Evolutionary conservation across 2,329 filamentous ascomycete species (phyloP), one percentile per base, ranked within the genome.

Genomic region (Colletotrichum eleusines): DNA sequence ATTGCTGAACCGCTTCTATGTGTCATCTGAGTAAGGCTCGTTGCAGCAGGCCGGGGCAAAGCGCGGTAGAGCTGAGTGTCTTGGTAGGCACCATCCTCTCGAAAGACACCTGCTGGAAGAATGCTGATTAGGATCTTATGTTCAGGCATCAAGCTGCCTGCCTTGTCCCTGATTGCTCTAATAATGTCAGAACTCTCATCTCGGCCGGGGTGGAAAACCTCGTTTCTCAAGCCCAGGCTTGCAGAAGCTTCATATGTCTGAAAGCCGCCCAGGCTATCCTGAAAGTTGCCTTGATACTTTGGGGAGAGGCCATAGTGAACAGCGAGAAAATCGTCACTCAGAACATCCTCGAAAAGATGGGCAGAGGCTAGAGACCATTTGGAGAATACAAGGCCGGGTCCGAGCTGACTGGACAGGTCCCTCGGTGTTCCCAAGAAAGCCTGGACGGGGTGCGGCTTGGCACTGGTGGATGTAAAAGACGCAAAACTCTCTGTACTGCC

Each of bases 211-310:
- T 97, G 93, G 46, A 97, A 86, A 62, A 94, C 89, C 77, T 99
- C 96, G 76, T 98, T 98, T 55, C 95, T 92, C 63, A 98, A 87
- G 70, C 97, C 96, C 48, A 99, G 84, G 64, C 93, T 91, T 9
- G 96, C 95, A 1, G 96, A 98, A 8, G 96, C 95, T 76, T 93
- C 90, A 78, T 99, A 99, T 0, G 97, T 99, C 78, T 98, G 94
- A 77, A 99, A 97, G 1, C 94, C 95, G 6, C 97, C 96, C 18
- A 99, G 87, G 75, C 94, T 96, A 77, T 99, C 96, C 81, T 99
- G 96, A 75, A 97, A 97, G 78, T 99, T 99, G 20, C 96, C 96
- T 77, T 94, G 91, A 76, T 99, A 99, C 58, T 94, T 90, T 31
- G 94, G 92, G 0, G 96, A 95, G 23, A 99, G 90, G 60, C 95